Evolutionary conservation across 1,284 basidiomycete species (phyloP), one percentile per base, ranked within the genome.

Genomic region (Phylloporus gajari): DNA sequence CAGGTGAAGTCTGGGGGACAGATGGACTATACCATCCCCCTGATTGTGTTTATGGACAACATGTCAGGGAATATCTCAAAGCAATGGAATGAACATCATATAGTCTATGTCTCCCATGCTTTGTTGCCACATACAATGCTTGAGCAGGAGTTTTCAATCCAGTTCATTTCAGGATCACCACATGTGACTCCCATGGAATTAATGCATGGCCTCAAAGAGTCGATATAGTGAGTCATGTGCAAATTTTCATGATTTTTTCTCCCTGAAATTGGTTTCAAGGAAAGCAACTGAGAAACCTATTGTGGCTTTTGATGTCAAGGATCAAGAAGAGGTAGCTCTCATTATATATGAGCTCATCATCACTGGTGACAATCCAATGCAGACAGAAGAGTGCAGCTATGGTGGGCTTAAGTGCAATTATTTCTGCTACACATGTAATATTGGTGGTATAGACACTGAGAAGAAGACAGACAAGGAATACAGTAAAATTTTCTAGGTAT

Each of bases 361-460:
- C 3, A 68, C 78, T 3, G 82, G 82, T 5, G 79, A 85, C 67
- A 85, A 85, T 68, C 83, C 81, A 0, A 84, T 84, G 83, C 84
- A 84, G 61, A 78, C 80, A 0, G 79, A 85, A 62, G 71, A 75
- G 21, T 83, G 80, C 48, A 81, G 81, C 51, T 81, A 83, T 2
- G 74, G 65, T 30, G 80, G 82, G 0, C 67, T 84, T 0, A 73
- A 71, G 0, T 73, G 76, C 3, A 84, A 84, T 30, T 71, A 75
- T 60, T 79, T 82, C 60, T 84, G 83, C 68, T 69, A 78, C 1
- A 78, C 70, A 2, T 84, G 83, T 61, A 60, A 78, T 42, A 78
- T 78, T 42, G 79, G 83, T 19, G 81, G 82, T 1, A 79, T 74
- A 0, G 70, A 71, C 30, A 72, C 32, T 1, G 70, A 75, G 42